phyloP scores from a whole-genome alignment of 441 rosid species.

The Jatropha podagrica region DNA sequence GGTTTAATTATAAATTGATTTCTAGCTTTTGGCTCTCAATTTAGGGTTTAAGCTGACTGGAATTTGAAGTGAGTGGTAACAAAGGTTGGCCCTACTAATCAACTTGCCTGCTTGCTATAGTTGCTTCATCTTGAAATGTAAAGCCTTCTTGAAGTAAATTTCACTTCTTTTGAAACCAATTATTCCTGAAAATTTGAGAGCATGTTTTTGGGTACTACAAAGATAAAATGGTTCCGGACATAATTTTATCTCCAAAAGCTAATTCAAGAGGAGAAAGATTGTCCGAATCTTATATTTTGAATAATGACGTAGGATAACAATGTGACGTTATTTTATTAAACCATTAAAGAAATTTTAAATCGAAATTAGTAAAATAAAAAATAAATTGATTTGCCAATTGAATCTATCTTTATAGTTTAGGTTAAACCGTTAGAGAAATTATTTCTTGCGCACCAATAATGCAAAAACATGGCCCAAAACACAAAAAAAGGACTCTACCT shows the following conservation, averaged over 20 bases:
- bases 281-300: too few relatives aligned
- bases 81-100: background rate
- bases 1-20: background rate
- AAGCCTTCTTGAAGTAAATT: background rate
- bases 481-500: too few relatives aligned
- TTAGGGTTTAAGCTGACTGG: background rate
- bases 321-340: too few relatives aligned
- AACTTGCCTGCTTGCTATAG: background rate
- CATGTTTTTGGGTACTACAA: background rate
- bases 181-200: background rate
- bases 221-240: too few relatives aligned
- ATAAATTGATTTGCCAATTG: too few relatives aligned
- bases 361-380: too few relatives aligned
- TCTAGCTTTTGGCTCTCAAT: background rate
- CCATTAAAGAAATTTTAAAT: too few relatives aligned
- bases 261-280: too few relatives aligned
- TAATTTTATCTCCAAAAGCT: too few relatives aligned
- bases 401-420: too few relatives aligned
- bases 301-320: too few relatives aligned
- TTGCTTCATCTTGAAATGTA: slow-evolving; percentile 2
- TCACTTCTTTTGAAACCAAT: background rate
- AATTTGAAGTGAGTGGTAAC: background rate
- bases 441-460: background rate
- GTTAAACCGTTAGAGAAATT: too few relatives aligned
- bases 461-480: background rate